Evolutionary conservation across 768 basidiomycete genomes (phyloP).

Genomic region (Pulveroboletus frians): DNA sequence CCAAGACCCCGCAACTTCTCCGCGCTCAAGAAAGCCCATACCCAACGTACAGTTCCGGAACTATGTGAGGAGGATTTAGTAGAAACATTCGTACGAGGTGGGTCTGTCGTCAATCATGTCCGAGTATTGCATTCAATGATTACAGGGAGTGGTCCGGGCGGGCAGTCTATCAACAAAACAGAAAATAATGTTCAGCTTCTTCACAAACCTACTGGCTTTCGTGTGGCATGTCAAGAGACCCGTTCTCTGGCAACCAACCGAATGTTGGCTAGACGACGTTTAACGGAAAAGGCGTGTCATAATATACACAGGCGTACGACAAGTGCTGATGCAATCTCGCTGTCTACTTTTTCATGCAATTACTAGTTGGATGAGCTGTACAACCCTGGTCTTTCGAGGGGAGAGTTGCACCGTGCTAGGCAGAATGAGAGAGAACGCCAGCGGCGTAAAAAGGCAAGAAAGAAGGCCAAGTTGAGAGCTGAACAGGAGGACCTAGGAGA

Average conservation of each 20-base stretch:
- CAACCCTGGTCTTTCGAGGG: conserved; percentile 76
- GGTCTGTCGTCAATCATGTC: conserved; percentile 13
- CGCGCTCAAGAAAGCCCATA: conserved; percentile 64
- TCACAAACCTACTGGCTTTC: conserved; percentile 83
- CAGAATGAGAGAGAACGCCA: conserved; percentile 72
- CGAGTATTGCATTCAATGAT: conserved; percentile 5
- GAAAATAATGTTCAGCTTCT: conserved; percentile 86
- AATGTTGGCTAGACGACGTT: conserved; percentile 62
- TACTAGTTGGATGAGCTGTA: conserved; percentile 61
- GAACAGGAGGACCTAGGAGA: conserved; percentile 11
- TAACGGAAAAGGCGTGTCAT: conserved; percentile 70
- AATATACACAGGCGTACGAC: conserved; percentile 13
- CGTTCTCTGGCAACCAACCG: conserved; percentile 79
- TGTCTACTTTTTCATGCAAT: conserved; percentile 2
- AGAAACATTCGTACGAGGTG: conserved; percentile 83
- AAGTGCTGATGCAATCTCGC: conserved; percentile 16
- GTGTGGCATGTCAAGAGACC: conserved; percentile 85
- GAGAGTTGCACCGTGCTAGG: conserved; percentile 62
- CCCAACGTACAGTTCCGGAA: conserved; percentile 57
- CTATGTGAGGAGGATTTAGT: conserved; percentile 78
- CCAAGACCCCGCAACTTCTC: conserved; percentile 50
- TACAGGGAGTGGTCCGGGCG: conserved; percentile 85
- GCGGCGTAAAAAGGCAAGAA: conserved; percentile 74
- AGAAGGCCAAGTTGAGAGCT: conserved; percentile 42
- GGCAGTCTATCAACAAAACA: conserved; percentile 97